Percentiles rank a stretch among this genome's conserved stretches.
Evolutionary conservation across 768 basidiomycete genomes (phyloP).

Genomic region (Pulveroboletus sp.): DNA sequence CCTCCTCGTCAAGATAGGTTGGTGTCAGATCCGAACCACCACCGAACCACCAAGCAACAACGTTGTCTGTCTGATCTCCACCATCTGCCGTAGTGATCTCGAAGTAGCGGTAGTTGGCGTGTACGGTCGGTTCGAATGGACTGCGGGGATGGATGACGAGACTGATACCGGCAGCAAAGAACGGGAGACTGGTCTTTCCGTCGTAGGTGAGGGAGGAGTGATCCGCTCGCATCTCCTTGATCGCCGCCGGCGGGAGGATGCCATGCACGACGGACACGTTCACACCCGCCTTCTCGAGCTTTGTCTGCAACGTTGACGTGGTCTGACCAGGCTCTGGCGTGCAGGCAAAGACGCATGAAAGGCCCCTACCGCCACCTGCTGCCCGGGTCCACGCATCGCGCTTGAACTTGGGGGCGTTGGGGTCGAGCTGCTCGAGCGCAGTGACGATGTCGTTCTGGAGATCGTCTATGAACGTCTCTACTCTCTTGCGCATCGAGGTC

Average conservation of each 20-base stretch:
- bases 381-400: slow-evolving; percentile 76
- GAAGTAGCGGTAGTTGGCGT: slow-evolving; percentile 97
- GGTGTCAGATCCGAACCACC: slow-evolving; percentile 95
- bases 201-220: slow-evolving; percentile 71
- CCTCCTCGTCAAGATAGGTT: slow-evolving; percentile 84
- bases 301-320: slow-evolving; percentile 38
- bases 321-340: slow-evolving; percentile 29
- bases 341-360: slow-evolving; percentile 76
- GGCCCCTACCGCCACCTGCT: slow-evolving; percentile 58
- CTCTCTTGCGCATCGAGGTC: slow-evolving; percentile 63
- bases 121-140: slow-evolving; percentile 90
- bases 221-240: slow-evolving; percentile 93
- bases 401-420: slow-evolving; percentile 64
- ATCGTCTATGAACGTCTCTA: slow-evolving; percentile 67
- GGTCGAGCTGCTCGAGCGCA: slow-evolving; percentile 76
- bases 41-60: slow-evolving; percentile 97
- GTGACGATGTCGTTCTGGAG: slow-evolving; percentile 80
- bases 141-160: slow-evolving; percentile 93
- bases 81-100: slow-evolving; percentile 58
- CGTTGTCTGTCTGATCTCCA: slow-evolving; percentile 40
- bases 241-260: slow-evolving; percentile 78
- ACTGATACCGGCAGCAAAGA: slow-evolving; percentile 89
- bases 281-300: slow-evolving; percentile 94
- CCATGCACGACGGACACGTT: slow-evolving; percentile 93
- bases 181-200: slow-evolving; percentile 65